Percentiles rank a stretch among this genome's conserved stretches.
phyloP scores from a whole-genome alignment of 345 rosid genomes.

The Acer negundo region DNA sequence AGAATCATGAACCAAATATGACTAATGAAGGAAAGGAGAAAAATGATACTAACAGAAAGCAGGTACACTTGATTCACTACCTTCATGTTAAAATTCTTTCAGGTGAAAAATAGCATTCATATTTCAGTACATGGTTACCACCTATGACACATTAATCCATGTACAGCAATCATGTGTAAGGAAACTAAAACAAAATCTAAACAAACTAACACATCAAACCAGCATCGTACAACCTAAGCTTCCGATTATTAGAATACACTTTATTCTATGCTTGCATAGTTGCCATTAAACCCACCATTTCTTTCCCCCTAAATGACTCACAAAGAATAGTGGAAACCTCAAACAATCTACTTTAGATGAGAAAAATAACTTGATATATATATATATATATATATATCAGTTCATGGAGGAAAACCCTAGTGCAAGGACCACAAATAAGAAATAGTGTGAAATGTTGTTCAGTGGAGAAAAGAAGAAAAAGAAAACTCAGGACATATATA shows the following conservation, averaged over 20 bases:
- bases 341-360: neutral
- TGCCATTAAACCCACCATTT: neutral
- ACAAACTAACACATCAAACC: too few relatives aligned
- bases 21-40: constrained; percentile 15
- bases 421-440: too few relatives aligned
- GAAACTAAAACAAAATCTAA: neutral
- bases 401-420: too few relatives aligned
- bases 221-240: too few relatives aligned
- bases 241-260: too few relatives aligned
- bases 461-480: too few relatives aligned
- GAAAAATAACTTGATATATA: neutral
- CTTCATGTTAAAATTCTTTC: neutral
- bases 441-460: too few relatives aligned
- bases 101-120: neutral
- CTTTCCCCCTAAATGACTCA: neutral
- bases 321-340: neutral
- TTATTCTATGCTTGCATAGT: neutral
- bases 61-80: constrained; percentile 4
- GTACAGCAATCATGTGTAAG: neutral
- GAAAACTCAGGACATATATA: too few relatives aligned
- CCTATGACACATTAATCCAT: neutral
- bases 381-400: neutral
- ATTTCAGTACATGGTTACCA: constrained; percentile 9
- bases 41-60: constrained; percentile 4
- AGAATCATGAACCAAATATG: neutral